phyloP scores from a whole-genome alignment of 1,284 basidiomycete species.

The Leccinum subrobustum region DNA sequence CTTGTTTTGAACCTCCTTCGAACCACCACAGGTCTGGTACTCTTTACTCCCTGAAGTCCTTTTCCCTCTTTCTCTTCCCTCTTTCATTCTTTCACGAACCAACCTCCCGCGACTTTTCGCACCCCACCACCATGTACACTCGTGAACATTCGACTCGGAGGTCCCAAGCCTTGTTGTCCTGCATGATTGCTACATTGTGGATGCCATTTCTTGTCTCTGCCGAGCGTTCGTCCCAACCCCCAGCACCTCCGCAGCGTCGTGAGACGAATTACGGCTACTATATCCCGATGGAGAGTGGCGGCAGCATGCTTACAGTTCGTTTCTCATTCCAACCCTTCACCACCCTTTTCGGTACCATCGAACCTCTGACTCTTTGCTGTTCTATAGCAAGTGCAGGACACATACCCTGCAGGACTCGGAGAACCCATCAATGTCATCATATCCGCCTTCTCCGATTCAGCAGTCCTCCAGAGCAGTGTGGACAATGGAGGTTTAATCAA shows the following conservation, averaged over 20 bases:
- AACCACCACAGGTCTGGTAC: slow-evolving; percentile 1
- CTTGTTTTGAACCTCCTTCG: slow-evolving; percentile 2
- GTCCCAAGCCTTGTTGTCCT: slow-evolving; percentile 5
- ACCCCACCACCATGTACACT: slow-evolving; percentile 7
- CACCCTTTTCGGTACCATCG: not conserved
- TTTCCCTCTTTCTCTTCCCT: not conserved
- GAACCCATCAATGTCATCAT: slow-evolving; percentile 91
- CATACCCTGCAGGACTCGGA: slow-evolving; percentile 74
- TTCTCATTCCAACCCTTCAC: not conserved
- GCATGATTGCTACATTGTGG: slow-evolving; percentile 10
- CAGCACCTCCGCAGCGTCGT: slow-evolving; percentile 17
- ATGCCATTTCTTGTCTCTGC: slow-evolving; percentile 11
- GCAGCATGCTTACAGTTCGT: slow-evolving; percentile 49
- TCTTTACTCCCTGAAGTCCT: not conserved
- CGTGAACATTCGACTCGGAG: not conserved
- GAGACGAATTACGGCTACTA: slow-evolving; percentile 42
- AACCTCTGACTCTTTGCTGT: not conserved
- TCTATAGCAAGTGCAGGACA: slow-evolving; percentile 52
- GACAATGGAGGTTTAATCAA: slow-evolving; percentile 77
- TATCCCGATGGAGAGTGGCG: slow-evolving; percentile 41
- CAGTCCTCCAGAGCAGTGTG: slow-evolving; percentile 59
- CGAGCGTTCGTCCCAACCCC: not conserved
- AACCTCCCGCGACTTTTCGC: not conserved
- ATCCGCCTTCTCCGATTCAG: slow-evolving; percentile 73
- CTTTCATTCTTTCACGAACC: not conserved